Evolutionary conservation across 345 rosid genomes (phyloP), one percentile per base, ranked within the genome.

Genomic region (Eucalyptus dawsonii): DNA sequence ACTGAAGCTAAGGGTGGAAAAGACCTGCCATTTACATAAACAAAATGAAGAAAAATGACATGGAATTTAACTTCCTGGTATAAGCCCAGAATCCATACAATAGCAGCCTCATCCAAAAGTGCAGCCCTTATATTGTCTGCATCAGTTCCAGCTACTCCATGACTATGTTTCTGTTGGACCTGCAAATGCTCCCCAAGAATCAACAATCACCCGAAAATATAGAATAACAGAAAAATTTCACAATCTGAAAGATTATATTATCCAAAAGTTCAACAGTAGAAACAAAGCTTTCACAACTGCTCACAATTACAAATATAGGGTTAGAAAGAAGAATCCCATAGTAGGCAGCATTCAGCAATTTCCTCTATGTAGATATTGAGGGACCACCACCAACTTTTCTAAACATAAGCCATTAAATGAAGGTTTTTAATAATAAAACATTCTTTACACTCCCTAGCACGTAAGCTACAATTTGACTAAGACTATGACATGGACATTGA

Each of bases 1-100:
- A 87, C 99, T 98, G 94, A 98, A 97, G 93, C 99, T 97, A 89
- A 98, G 98, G 86, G 99, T 98, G 89, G 97, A 94, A 88, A 95
- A 98, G 54, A 98, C 99, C 99, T 97, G 93, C 89, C 91, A 89
- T 89, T 87, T 65, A 88, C 87, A 90, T 85, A 86, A 67, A 93
- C 89, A 80, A 72, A 88, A 89, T 86, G 42, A 50, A 50, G n/a
- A 42, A 51, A 34, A 42, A 87, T 50, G 58, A 69, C 62, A 44
- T 60, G 86, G 90, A 53, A 88, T 87, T 62, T 90, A 49, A 90
- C 69, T 58, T 58, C 50, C 86, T 90, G 80, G 81, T 65, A 31
- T 89, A 88, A 51, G 89, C 45, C 86, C 87, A 90, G 88, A 76
- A 89, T 83, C 88, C 95, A 69, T 94, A 98, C 99, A 92, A 98